Evolutionary conservation across 768 basidiomycete species (phyloP).

Genomic region (Mycena vulgaris): DNA sequence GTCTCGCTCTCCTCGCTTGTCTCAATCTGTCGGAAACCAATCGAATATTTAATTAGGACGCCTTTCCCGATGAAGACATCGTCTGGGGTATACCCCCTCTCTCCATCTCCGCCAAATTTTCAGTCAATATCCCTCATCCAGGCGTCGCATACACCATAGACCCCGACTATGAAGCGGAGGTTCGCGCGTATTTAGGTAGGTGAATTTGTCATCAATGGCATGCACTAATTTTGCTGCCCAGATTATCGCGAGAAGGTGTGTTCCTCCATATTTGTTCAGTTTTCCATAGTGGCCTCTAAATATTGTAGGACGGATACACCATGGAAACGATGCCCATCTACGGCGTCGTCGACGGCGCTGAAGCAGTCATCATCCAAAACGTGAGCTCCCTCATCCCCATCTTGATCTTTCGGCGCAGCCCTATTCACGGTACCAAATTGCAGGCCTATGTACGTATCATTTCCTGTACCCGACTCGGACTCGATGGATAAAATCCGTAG

Average conservation of each 20-base stretch:
- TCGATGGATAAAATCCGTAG: constrained; percentile 55
- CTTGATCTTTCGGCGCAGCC: too few species aligned
- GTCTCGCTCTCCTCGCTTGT: not conserved
- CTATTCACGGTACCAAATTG: too few species aligned
- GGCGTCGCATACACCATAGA: constrained; percentile 93
- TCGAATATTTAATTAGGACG: constrained; percentile 63
- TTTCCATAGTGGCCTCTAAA: not conserved
- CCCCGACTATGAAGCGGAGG: constrained; percentile 79
- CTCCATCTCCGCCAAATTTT: not conserved
- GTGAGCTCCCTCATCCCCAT: constrained; percentile 51
- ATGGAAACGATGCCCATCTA: constrained; percentile 84
- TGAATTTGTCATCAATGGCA: too few species aligned
- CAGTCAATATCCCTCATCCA: constrained; percentile 43
- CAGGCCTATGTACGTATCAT: constrained; percentile 68
- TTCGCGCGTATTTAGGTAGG: constrained; percentile 89
- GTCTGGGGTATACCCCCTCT: constrained; percentile 82
- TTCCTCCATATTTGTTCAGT: not conserved
- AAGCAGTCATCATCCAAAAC: constrained; percentile 69
- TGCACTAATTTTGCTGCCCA: too few species aligned
- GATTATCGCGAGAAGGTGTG: constrained; percentile 90
- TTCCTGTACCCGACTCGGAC: too few species aligned
- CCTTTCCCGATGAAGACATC: constrained; percentile 79
- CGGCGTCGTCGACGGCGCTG: constrained; percentile 65
- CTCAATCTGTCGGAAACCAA: not conserved
- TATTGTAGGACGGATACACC: constrained; percentile 88